Conservation (phyloP, 1,139 yeast species). For the Yamadazyma triangularis region DNA sequence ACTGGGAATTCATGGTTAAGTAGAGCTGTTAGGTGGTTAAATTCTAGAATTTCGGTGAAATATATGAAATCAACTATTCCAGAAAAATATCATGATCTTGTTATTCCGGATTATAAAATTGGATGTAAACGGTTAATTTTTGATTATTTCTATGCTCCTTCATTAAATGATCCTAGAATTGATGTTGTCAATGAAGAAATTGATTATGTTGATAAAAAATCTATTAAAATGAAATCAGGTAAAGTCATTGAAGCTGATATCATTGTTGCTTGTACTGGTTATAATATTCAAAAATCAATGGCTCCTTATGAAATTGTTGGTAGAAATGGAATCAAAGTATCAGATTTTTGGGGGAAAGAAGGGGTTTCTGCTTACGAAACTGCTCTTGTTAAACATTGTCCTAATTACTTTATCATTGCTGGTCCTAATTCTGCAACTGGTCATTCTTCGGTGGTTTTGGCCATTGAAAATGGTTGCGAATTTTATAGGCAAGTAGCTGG, state of each 20-base stretch:
- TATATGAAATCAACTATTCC: slow-evolving; percentile 35
- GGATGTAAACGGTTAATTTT: slow-evolving; percentile 43
- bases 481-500: slow-evolving; percentile 22
- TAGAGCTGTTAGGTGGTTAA: slow-evolving; percentile 22
- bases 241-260: slow-evolving; percentile 30
- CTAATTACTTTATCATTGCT: slow-evolving; percentile 33
- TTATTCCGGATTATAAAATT: slow-evolving; percentile 37
- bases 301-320: slow-evolving; percentile 22
- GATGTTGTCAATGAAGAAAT: slow-evolving; percentile 23
- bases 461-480: slow-evolving; percentile 34
- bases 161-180: slow-evolving; percentile 29
- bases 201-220: slow-evolving; percentile 23
- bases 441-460: slow-evolving; percentile 40
- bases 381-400: slow-evolving; percentile 26
- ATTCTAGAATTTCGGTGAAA: slow-evolving; percentile 14
- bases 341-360: slow-evolving; percentile 23
- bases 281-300: slow-evolving; percentile 20
- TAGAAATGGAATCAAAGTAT: slow-evolving; percentile 19
- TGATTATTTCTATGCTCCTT: slow-evolving; percentile 33
- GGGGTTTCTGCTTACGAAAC: slow-evolving; percentile 38
- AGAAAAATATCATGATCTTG: slow-evolving; percentile 24
- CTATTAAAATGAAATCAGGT: slow-evolving; percentile 28
- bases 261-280: slow-evolving; percentile 45
- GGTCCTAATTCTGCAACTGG: slow-evolving; percentile 46
- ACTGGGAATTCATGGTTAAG: slow-evolving; percentile 27